Percentiles rank a stretch among this genome's conserved stretches.
phyloP scores from a whole-genome alignment of 176 grass and related monocot species.

The Elaeis guineensis region DNA sequence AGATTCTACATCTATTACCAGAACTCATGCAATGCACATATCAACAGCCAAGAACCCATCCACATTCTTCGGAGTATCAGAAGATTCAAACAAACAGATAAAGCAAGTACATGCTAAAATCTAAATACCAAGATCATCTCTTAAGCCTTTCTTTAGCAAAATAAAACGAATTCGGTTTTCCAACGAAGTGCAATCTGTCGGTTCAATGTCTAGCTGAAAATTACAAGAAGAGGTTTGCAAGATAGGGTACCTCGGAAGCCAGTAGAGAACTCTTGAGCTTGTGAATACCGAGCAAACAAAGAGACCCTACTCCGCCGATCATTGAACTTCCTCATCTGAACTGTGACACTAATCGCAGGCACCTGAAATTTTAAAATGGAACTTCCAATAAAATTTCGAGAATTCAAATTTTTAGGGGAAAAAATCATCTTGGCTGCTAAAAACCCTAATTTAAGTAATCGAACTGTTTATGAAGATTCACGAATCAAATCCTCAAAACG shows the following conservation, averaged over 20 bases:
- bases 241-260: conserved; percentile 47
- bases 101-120: too few relatives aligned
- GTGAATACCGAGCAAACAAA: conserved; percentile 56
- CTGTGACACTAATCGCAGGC: conserved; percentile 16
- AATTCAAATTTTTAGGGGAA: not conserved
- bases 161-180: not conserved
- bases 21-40: too few relatives aligned
- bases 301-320: conserved; percentile 16
- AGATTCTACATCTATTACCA: too few relatives aligned
- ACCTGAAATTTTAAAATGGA: conserved; percentile 3
- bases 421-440: not conserved
- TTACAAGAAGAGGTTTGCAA: not conserved
- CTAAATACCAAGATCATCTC: too few relatives aligned
- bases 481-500: too few relatives aligned
- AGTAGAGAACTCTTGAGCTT: conserved; percentile 52
- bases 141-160: not conserved
- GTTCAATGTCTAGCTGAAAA: too few relatives aligned
- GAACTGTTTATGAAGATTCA: too few relatives aligned
- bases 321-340: conserved; percentile 21
- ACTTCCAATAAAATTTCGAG: not conserved
- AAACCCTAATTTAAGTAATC: not conserved
- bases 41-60: too few relatives aligned
- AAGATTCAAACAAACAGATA: too few relatives aligned
- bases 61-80: too few relatives aligned
- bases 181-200: not conserved